Evolutionary conservation across 345 rosid species (phyloP).

Genomic region (Mangifera indica): DNA sequence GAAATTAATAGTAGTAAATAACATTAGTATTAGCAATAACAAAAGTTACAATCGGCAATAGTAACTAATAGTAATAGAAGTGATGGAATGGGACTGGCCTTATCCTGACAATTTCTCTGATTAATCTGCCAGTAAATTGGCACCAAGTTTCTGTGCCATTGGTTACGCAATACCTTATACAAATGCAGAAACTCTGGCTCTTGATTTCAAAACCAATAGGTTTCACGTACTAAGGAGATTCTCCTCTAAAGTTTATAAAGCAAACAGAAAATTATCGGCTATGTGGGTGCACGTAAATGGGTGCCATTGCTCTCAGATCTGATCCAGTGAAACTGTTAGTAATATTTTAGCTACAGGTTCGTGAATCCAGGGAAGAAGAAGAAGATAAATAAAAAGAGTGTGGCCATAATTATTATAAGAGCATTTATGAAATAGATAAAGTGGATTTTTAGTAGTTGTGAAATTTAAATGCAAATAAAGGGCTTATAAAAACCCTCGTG

Average conservation of each 20-base stretch:
- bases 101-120: background rate
- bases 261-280: background rate
- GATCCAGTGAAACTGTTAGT: background rate
- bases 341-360: background rate
- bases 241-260: background rate
- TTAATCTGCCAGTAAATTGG: background rate
- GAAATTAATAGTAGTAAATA: background rate
- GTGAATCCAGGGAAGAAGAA: background rate
- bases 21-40: too few relatives aligned
- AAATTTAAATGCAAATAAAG: slow-evolving; percentile 32
- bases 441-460: slow-evolving; percentile 42
- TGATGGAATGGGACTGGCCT: too few relatives aligned
- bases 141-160: background rate
- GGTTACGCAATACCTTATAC: background rate
- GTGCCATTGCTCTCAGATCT: background rate
- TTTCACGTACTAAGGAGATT: too few relatives aligned
- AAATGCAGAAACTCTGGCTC: background rate
- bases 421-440: slow-evolving; percentile 21
- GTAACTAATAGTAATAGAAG: too few relatives aligned
- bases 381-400: too few relatives aligned
- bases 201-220: too few relatives aligned
- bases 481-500: slow-evolving; percentile 20
- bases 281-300: background rate
- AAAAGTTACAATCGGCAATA: background rate
- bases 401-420: background rate